Evolutionary conservation across 139 green algal species (phyloP).

Genomic region (Volvox reticuliferus): DNA sequence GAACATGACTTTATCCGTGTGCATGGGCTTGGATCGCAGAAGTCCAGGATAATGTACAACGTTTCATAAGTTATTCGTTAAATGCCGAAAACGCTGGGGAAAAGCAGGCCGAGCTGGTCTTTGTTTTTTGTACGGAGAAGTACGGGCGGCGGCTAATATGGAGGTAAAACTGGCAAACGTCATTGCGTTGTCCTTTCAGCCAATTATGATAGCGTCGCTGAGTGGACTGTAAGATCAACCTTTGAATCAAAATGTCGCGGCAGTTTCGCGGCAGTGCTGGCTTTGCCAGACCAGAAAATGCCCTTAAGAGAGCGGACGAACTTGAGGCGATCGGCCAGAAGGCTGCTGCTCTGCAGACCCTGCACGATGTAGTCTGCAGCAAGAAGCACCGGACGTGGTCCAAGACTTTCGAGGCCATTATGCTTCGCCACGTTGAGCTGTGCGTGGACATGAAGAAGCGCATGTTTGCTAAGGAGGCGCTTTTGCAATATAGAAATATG

Average conservation of each 20-base stretch:
- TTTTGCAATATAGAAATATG: slow-evolving; percentile 99
- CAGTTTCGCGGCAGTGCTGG: slow-evolving; percentile 45
- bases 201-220: not conserved
- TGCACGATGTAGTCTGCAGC: slow-evolving; percentile 98
- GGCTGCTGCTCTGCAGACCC: slow-evolving; percentile 84
- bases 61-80: no score
- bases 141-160: no score
- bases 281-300: slow-evolving; percentile 96
- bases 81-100: no score
- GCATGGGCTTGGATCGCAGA: no score
- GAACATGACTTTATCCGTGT: no score
- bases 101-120: no score
- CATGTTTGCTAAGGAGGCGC: slow-evolving; percentile 96
- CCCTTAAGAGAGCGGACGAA: slow-evolving; percentile 98
- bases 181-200: no score
- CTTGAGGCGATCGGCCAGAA: slow-evolving; percentile 94
- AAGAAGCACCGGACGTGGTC: slow-evolving; percentile 97
- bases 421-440: slow-evolving; percentile 97
- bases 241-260: slow-evolving; percentile 31
- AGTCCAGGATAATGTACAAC: no score
- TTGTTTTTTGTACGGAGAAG: no score
- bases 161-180: no score
- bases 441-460: slow-evolving; percentile 94
- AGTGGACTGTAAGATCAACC: not conserved
- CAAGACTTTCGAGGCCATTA: slow-evolving; percentile 94